A percentile compares a stretch with the other conserved stretches of the same genome.
These are phyloP conservation scores for Elaeis guineensis DNA, from an alignment of 176 grass and related monocot species.

Conservation along the genomic window DNA sequence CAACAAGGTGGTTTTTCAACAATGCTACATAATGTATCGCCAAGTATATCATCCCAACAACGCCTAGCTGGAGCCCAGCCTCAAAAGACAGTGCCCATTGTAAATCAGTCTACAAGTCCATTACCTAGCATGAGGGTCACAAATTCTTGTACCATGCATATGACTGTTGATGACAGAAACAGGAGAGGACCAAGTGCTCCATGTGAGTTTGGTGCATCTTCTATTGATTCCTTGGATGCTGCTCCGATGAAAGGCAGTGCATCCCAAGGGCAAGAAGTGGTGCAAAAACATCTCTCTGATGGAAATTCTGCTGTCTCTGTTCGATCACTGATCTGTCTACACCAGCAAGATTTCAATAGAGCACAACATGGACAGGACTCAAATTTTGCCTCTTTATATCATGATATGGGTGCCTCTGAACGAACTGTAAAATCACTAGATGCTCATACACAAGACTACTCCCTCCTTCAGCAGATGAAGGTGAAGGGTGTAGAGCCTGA, in stretches of 20 bases:
- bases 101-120: conserved; percentile 83
- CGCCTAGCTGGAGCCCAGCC: conserved; percentile 39
- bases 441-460: conserved; percentile 59
- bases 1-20: conserved; percentile 50
- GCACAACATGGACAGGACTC: conserved; percentile 38
- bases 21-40: conserved; percentile 83
- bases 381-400: conserved; percentile 15
- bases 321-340: conserved; percentile 45
- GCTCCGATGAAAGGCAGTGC: conserved; percentile 25
- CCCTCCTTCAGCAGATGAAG: conserved; percentile 77
- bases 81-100: conserved; percentile 65
- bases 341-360: conserved; percentile 41
- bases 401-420: conserved; percentile 50
- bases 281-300: conserved; percentile 39
- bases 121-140: conserved; percentile 29
- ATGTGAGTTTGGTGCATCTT: conserved; percentile 55
- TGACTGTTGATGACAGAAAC: conserved; percentile 44
- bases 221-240: conserved; percentile 34
- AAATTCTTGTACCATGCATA: conserved; percentile 47
- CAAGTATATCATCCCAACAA: conserved; percentile 60
- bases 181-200: conserved; percentile 29
- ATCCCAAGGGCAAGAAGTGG: conserved; percentile 35
- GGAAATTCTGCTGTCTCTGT: conserved; percentile 24
- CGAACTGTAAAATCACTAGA: conserved; percentile 35
- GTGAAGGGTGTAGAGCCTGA: conserved; percentile 47